phyloP scores from a whole-genome alignment of 495 filamentous ascomycete species.

The Talaromyces liani region DNA sequence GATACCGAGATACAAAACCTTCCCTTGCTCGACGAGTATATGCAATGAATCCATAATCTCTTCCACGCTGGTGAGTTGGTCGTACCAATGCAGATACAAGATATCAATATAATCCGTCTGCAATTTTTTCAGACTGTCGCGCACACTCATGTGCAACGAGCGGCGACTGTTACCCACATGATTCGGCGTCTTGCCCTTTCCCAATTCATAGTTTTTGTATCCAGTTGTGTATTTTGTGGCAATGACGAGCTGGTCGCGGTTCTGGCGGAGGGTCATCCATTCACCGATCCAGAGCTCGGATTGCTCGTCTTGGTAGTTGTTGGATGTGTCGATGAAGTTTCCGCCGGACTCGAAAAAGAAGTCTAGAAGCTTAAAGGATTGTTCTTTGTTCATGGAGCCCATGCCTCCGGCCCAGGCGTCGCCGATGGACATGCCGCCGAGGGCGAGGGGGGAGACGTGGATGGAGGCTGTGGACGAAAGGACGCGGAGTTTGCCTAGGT shows the following conservation, averaged over 20 bases:
- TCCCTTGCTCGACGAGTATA: conserved; percentile 46
- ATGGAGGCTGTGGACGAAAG: conserved; percentile 52
- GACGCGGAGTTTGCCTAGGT: conserved; percentile 28
- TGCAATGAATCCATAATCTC: conserved; percentile 57
- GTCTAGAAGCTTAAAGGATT: conserved; percentile 44
- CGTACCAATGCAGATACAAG: conserved; percentile 58
- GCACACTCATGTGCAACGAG: conserved; percentile 46
- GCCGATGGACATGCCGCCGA: conserved; percentile 60
- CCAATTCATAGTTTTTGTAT: conserved; percentile 21
- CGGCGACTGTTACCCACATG: conserved; percentile 48
- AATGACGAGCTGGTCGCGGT: conserved; percentile 60
- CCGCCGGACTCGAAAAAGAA: conserved; percentile 40
- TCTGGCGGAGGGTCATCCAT: conserved; percentile 46
- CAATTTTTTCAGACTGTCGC: conserved; percentile 50
- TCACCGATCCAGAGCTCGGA: conserved; percentile 52
- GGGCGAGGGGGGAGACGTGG: conserved; percentile 50
- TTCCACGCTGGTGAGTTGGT: conserved; percentile 47
- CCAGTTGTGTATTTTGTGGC: conserved; percentile 61
- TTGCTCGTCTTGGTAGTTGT: conserved; percentile 49
- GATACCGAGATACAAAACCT: conserved; percentile 59
- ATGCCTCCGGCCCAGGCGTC: conserved; percentile 42
- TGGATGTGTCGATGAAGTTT: conserved; percentile 47
- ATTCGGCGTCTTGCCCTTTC: conserved; percentile 44
- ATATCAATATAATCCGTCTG: conserved; percentile 61
- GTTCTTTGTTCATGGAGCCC: conserved; percentile 41